Base-by-base conservation (phyloP, 2,329 filamentous ascomycete genomes). In the Microdochium bolleyi region DNA sequence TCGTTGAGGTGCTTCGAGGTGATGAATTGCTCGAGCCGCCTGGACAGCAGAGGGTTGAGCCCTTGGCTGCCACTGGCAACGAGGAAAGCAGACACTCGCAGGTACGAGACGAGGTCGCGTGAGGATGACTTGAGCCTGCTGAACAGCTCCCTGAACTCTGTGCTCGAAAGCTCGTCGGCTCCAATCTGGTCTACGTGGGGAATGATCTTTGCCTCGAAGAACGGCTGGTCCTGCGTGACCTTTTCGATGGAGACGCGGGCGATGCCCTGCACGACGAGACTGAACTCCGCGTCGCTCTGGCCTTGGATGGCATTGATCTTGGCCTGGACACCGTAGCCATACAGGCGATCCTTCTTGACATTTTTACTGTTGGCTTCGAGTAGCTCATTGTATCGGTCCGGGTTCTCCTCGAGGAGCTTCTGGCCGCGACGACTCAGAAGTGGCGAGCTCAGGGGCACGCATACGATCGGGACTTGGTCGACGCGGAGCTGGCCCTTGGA, bases 1-100 rank as follows among this genome's bases (percentile, higher is more conserved):
- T 97, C 91, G 44, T 82, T 77, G 50, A 94, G 68, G 54, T 90
- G 85, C 65, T 94, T 95, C 67, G 87, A 84, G 30, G 84, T 79
- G 57, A 99, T 96, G 68, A 90, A 94, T 51, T 92, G 73, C 63
- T 97, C 92, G 46, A 99, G 81, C 51, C 92, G 83, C 50, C 91
- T 83, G 0, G 90, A 90, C 51, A 97, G 79, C n/a, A 92, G 74
- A 1, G 92, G 92, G 3, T 91, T 92, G 16, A 97, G 73, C 3
- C 79, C 78, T 0, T 83, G 78, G 22, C 80, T 76, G 49, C 78
- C 74, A 24, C 84, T 82, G 44, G 82, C 79, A 54, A 88, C 84
- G 16, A 96, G 76, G n/a, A 96, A 79, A 2, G 91, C 89, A 2
- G 90, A 92, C 7, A 97, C 80, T 50, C 92, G 82, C 27, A 97